Evolutionary conservation across 2,329 filamentous ascomycete species (phyloP).

Genomic region (Corinectria fuckeliana): DNA sequence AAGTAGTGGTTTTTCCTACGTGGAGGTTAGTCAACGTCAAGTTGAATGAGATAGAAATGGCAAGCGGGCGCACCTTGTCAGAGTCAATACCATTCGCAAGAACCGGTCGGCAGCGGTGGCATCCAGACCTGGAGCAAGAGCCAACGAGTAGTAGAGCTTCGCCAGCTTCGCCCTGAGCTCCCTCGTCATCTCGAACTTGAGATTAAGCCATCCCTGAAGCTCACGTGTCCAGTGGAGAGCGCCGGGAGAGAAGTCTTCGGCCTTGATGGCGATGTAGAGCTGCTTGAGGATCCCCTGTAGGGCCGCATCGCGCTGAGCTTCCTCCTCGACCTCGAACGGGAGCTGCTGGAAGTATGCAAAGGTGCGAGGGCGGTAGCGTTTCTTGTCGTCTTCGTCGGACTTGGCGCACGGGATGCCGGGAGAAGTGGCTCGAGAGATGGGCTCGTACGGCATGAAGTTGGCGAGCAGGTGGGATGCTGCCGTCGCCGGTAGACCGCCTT

Average conservation of each 20-base stretch:
- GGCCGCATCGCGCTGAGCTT: slow-evolving; percentile 76
- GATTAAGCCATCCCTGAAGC: slow-evolving; percentile 89
- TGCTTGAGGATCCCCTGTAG: slow-evolving; percentile 90
- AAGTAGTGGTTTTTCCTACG: slow-evolving; percentile 92
- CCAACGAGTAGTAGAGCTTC: slow-evolving; percentile 92
- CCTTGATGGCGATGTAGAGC: slow-evolving; percentile 88
- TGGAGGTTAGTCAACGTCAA: slow-evolving; percentile 15
- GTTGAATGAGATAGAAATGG: slow-evolving; percentile 6
- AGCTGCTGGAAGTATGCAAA: slow-evolving; percentile 92
- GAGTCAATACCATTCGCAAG: slow-evolving; percentile 91
- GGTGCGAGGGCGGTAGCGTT: slow-evolving; percentile 82
- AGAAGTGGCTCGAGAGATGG: slow-evolving; percentile 85
- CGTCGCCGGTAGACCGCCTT: slow-evolving; percentile 42
- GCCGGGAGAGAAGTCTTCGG: slow-evolving; percentile 92
- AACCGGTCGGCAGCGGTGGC: slow-evolving; percentile 84
- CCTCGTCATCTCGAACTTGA: slow-evolving; percentile 96
- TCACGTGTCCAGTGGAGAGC: slow-evolving; percentile 97
- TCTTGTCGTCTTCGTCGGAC: slow-evolving; percentile 59
- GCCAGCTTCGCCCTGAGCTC: slow-evolving; percentile 83
- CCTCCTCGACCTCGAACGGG: slow-evolving; percentile 86
- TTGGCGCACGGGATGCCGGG: slow-evolving; percentile 69
- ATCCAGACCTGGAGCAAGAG: slow-evolving; percentile 89
- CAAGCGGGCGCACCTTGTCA: slow-evolving; percentile 77
- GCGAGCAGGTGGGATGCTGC: slow-evolving; percentile 42
- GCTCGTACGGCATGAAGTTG: slow-evolving; percentile 60